Base-by-base conservation (phyloP, 805 yeast genomes). In the Candida khao-thaluensis region DNA sequence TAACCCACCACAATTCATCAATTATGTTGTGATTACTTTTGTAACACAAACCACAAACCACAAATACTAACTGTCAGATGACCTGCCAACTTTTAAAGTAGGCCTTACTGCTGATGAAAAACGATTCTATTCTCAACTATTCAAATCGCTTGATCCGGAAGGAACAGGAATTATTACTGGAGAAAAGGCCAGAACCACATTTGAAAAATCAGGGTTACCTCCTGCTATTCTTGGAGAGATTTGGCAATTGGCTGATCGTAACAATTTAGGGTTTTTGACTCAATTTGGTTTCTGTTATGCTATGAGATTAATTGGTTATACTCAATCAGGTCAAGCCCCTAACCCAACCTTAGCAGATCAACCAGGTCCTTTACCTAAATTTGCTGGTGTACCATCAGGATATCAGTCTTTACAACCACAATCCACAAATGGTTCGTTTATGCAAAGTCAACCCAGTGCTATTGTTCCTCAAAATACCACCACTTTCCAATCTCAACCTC, bases 171-270 rank as follows among this genome's bases (percentile, higher is more conserved):
- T 83, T 21, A 84, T 91, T 42, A 85, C 96, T 3, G 99, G 99
- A 24, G 90, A 84, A 26, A 79, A 82, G 27, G 86, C 95, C 9
- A 78, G 93, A 49, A 73, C 87, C 9, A 71, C 95, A 5, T 80
- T 93, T 47, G 95, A 89, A 52, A 85, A 84, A 43, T 81, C 95
- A 3, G 95, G 95, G 1, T 71, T 93, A 34, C 81, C 93, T 5
- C 82, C 95, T 3, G 70, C 81, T 12, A 66, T 76, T 21, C 70
- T 93, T 24, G 95, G 96, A 7, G 93, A 89, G 61, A 82, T 93
- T 47, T 93, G 99, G 99, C 90, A 85, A 59, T 59, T 85, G 24
- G 89, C 96, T n/a, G 99, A 93, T 63, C 75, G 77, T n/a, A 81
- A 79, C 43, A 88, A 88, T 64, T 73, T 80, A 47, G 99, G 99